phyloP scores from a whole-genome alignment of 2,329 filamentous ascomycete species.

The Lomentospora prolificans region DNA sequence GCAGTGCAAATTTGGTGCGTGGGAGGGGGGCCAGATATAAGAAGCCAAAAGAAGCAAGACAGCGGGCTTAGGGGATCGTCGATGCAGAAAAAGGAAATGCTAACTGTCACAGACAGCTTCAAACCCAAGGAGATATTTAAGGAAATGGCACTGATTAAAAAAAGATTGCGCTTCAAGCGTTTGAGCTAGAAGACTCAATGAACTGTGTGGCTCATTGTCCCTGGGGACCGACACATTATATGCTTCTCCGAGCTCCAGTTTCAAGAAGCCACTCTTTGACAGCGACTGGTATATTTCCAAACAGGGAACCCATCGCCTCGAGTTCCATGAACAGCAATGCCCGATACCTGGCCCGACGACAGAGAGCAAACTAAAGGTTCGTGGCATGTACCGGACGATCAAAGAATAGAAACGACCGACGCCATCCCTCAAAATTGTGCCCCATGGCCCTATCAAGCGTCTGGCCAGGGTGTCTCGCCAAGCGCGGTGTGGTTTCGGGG shows the following conservation, averaged over 20 bases:
- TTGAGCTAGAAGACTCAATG: background rate
- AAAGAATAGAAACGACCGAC: background rate
- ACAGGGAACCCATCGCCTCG: too few species aligned
- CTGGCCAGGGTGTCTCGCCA: background rate
- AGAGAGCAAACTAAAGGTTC: too few species aligned
- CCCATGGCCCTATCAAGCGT: too few species aligned
- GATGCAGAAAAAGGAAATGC: background rate
- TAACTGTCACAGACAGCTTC: background rate
- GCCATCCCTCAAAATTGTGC: background rate
- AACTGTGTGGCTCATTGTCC: too few species aligned
- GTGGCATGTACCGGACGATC: too few species aligned
- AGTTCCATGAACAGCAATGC: too few species aligned
- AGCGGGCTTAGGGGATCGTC: background rate
- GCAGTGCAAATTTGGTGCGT: background rate
- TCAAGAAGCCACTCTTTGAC: too few species aligned
- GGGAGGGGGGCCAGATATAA: too few species aligned
- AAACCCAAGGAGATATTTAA: background rate
- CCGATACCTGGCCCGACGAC: too few species aligned
- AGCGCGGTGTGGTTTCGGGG: background rate
- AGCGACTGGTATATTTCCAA: too few species aligned
- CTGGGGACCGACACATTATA: too few species aligned
- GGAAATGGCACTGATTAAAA: background rate
- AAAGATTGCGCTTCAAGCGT: background rate
- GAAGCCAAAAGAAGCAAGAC: background rate
- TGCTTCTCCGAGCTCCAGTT: too few species aligned